Conservation (phyloP, 2,329 filamentous ascomycete species). For the Penicillium brevicompactum region DNA sequence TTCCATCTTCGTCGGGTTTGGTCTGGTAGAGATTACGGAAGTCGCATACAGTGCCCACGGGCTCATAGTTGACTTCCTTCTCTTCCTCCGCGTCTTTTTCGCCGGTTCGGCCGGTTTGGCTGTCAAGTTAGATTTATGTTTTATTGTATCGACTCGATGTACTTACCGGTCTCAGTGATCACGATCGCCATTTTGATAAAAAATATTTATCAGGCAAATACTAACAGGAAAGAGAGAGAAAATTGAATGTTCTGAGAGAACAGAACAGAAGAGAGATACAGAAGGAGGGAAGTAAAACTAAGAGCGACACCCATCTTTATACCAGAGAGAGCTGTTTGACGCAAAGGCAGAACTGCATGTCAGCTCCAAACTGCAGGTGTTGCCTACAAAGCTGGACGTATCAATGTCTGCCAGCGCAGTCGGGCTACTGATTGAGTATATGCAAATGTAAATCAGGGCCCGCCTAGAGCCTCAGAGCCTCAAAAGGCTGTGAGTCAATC, state of each 20-base stretch:
- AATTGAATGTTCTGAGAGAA: no score
- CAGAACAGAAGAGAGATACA: background rate
- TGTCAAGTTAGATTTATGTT: background rate
- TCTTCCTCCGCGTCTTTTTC: background rate
- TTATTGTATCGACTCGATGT: background rate
- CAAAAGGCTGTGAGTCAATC: background rate
- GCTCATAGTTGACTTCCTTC: slow-evolving; percentile 15
- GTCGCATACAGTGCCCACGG: slow-evolving; percentile 37
- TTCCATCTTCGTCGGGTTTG: slow-evolving; percentile 54
- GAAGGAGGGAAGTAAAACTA: background rate
- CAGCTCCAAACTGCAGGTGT: background rate
- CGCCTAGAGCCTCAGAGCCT: background rate
- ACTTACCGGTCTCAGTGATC: background rate
- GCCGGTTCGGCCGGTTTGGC: background rate
- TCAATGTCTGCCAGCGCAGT: background rate
- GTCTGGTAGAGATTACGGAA: slow-evolving; percentile 54
- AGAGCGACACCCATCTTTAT: background rate
- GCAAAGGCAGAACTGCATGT: background rate
- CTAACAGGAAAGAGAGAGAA: background rate
- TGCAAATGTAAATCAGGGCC: background rate
- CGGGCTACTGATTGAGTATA: background rate
- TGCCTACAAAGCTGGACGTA: background rate
- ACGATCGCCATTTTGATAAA: background rate
- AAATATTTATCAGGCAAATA: background rate
- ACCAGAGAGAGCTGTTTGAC: background rate